These are phyloP conservation scores for Flammula alnicola DNA, from an alignment of 1,284 basidiomycete genomes.

Conservation along the genomic window DNA sequence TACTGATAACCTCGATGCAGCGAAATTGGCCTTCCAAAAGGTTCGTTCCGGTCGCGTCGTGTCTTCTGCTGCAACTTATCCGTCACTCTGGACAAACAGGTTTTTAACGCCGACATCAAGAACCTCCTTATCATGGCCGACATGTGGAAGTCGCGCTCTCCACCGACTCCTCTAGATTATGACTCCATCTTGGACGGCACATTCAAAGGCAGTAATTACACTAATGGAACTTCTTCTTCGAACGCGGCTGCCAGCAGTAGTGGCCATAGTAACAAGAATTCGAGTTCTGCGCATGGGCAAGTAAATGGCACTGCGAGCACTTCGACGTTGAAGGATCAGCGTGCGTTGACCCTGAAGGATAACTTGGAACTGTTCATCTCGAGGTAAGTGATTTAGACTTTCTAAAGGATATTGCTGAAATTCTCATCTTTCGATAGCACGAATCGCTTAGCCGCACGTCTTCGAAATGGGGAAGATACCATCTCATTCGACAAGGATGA, in stretches of 20 bases:
- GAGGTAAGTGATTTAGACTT: constrained; percentile 55
- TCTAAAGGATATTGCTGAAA: not conserved
- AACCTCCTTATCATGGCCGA: constrained; percentile 95
- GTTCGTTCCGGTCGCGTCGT: constrained; percentile 41
- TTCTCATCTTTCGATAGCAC: constrained; percentile 53
- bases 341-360: constrained; percentile 74
- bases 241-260: constrained; percentile 33
- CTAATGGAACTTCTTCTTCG: constrained; percentile 18
- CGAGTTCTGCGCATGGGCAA: constrained; percentile 12
- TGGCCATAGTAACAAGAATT: constrained; percentile 23
- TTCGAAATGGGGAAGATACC: constrained; percentile 73
- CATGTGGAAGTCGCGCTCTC: constrained; percentile 93
- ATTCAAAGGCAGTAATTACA: constrained; percentile 46
- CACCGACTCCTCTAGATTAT: constrained; percentile 86
- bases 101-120: constrained; percentile 88
- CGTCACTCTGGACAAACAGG: constrained; percentile 46
- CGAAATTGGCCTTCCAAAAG: constrained; percentile 85
- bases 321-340: constrained; percentile 79
- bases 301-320: constrained; percentile 30
- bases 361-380: constrained; percentile 83
- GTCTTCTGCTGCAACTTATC: not conserved
- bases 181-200: constrained; percentile 67
- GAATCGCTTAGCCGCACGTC: constrained; percentile 75
- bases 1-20: constrained; percentile 52
- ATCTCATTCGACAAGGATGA: constrained; percentile 99